Evolutionary conservation across 306 rosid genomes (phyloP).

Genomic region (Rosa multiflora): DNA sequence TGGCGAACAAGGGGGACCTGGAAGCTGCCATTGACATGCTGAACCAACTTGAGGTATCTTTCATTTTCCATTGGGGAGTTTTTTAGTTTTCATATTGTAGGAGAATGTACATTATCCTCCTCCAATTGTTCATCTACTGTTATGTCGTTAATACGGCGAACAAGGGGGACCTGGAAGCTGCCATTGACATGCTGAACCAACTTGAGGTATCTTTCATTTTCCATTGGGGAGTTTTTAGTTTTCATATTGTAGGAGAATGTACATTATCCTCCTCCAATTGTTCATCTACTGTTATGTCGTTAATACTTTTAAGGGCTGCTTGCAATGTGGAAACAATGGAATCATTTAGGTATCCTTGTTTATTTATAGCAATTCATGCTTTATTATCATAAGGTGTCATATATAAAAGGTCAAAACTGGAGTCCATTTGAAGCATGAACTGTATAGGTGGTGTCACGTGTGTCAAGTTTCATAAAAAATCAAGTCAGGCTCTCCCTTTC

Average conservation of each 20-base stretch:
- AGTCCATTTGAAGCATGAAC: background rate
- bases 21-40: constrained; percentile 76
- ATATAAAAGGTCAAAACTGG: background rate
- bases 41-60: constrained; percentile 75
- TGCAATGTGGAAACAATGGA: background rate
- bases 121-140: background rate
- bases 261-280: background rate
- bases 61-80: background rate
- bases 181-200: constrained; percentile 75
- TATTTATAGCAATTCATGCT: background rate
- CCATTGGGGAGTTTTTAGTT: background rate
- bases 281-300: background rate
- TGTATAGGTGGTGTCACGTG: background rate
- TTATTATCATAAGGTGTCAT: background rate
- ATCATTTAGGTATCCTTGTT: background rate
- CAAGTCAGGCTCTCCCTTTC: background rate
- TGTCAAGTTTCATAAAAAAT: background rate
- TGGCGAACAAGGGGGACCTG: constrained; percentile 56
- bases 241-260: background rate
- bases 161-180: constrained; percentile 59
- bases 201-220: constrained; percentile 60
- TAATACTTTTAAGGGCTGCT: background rate
- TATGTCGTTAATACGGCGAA: no score
- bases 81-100: background rate
- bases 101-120: background rate